These are phyloP conservation scores for Chlamydomonas incerta DNA, from an alignment of 139 green algal species.

Conservation along the genomic window DNA sequence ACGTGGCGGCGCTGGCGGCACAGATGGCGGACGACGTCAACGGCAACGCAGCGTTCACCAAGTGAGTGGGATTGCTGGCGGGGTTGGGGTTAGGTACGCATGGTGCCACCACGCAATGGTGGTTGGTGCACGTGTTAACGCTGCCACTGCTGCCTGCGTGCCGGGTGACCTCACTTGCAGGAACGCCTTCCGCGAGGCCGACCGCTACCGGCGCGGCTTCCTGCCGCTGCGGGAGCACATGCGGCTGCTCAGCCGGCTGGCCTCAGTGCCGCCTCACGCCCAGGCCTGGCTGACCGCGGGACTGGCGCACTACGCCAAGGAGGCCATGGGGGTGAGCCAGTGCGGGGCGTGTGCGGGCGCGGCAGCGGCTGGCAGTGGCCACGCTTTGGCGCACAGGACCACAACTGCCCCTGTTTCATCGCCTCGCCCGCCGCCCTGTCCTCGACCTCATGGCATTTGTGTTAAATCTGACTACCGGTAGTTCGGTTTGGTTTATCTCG, in stretches of 20 bases:
- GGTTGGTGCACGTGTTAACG: no score
- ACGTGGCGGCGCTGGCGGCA: neutral
- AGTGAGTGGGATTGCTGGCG: neutral
- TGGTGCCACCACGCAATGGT: no score
- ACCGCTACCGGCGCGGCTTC: slow-evolving; percentile 2
- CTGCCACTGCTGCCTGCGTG: no score
- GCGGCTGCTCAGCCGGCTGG: slow-evolving; percentile 3
- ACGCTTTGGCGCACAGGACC: no score
- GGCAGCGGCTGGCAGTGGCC: neutral
- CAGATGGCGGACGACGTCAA: slow-evolving; percentile 21
- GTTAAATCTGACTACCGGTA: no score
- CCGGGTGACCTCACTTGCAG: no score
- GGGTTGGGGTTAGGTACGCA: no score
- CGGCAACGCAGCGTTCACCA: slow-evolving; percentile 13
- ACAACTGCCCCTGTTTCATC: no score
- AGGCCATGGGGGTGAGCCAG: neutral
- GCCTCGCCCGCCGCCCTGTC: no score
- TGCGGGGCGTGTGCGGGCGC: neutral
- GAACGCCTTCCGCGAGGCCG: neutral
- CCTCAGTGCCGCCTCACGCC: neutral
- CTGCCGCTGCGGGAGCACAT: slow-evolving; percentile 1
- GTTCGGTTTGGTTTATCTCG: no score
- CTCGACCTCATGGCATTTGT: no score
- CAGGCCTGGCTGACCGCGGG: slow-evolving; percentile 14
- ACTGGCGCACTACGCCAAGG: neutral